Evolutionary conservation across 805 yeast species (phyloP), one percentile per base, ranked within the genome.

Genomic region (Scheffersomyces stipitis): DNA sequence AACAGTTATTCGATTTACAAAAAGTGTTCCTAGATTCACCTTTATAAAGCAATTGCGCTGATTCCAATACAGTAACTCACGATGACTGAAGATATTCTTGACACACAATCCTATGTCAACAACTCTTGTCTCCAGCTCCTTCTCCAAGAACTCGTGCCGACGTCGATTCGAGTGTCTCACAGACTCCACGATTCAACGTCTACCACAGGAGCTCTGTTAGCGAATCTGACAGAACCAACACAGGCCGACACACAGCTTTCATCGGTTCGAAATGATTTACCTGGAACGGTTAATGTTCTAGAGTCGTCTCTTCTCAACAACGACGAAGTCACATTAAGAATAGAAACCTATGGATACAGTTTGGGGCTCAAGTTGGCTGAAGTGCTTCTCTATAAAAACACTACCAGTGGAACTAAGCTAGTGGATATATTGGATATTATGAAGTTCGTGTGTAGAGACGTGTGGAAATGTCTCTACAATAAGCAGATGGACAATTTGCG

Each of bases 401-500:
- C 52, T 51, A 18, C 41, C 52, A 15, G 45, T 55, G 1, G 64
- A 55, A 33, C 56, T 48, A 52, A 77, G 57, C 59, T 81, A 54
- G 70, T 66, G 15, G 90, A 86, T 42, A 71, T 85, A 9, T 62
- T 91, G 26, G 90, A 86, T 46, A 75, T 91, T 27, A 86, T 93
- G 87, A 91, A 91, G 62, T 89, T 87, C 57, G 77, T 93, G 4
- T 90, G 98, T 57, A 75, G 95, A 31, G 97, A 90, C 48, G 83
- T 90, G 18, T 93, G 98, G 98, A 80, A 77, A 49, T 64, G 75
- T 36, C 56, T 91, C 18, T 88, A 79, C 62, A 78, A 81, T 26
- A 91, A 89, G 60, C 96, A 86, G 57, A 86, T 93, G 70, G 97
- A 90, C 57, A 89, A 88, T 48, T 70, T 93, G 40, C 76, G 95